These are phyloP conservation scores for Zygosaccharomyces siamensis DNA, from an alignment of 805 yeast species.

Conservation along the genomic window DNA sequence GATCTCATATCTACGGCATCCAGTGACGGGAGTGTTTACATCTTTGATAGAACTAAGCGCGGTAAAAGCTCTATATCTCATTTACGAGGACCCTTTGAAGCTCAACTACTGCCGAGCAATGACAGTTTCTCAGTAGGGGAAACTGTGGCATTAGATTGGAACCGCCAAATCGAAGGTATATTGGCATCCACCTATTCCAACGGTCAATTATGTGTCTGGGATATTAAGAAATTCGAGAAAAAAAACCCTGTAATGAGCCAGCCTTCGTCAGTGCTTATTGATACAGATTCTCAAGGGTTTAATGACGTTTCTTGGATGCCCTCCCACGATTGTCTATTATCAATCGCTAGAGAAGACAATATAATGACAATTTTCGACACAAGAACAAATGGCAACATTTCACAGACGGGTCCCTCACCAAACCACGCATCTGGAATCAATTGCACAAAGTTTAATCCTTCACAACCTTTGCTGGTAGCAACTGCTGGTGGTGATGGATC, in stretches of 20 bases:
- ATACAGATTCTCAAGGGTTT: slow-evolving; percentile 44
- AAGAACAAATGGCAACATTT: slow-evolving; percentile 31
- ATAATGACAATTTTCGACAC: slow-evolving; percentile 49
- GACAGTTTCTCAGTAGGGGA: slow-evolving; percentile 40
- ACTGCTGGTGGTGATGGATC: slow-evolving; percentile 61
- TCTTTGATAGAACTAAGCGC: slow-evolving; percentile 84
- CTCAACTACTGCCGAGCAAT: slow-evolving; percentile 14
- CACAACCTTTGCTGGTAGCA: slow-evolving; percentile 53
- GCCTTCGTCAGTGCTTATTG: slow-evolving; percentile 17
- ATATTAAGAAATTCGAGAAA: slow-evolving; percentile 44
- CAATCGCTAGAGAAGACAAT: slow-evolving; percentile 63
- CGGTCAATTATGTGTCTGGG: slow-evolving; percentile 65
- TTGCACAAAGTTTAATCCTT: slow-evolving; percentile 55
- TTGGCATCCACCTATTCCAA: slow-evolving; percentile 58
- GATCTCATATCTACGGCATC: slow-evolving; percentile 72
- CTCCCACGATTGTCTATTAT: slow-evolving; percentile 55
- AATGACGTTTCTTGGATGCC: slow-evolving; percentile 73
- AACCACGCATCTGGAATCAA: slow-evolving; percentile 43
- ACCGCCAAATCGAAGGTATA: slow-evolving; percentile 52
- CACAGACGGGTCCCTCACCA: slow-evolving; percentile 13
- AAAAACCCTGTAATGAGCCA: slow-evolving; percentile 24
- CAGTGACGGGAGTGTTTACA: slow-evolving; percentile 55
- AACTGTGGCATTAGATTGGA: slow-evolving; percentile 75
- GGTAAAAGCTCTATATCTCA: slow-evolving; percentile 38
- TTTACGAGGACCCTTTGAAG: slow-evolving; percentile 17